Percentiles rank a stretch among this genome's conserved stretches.
Evolutionary conservation across 225 moss, liverwort and hornwort species (phyloP).

Genomic region (Thuidium tamariscinum): DNA sequence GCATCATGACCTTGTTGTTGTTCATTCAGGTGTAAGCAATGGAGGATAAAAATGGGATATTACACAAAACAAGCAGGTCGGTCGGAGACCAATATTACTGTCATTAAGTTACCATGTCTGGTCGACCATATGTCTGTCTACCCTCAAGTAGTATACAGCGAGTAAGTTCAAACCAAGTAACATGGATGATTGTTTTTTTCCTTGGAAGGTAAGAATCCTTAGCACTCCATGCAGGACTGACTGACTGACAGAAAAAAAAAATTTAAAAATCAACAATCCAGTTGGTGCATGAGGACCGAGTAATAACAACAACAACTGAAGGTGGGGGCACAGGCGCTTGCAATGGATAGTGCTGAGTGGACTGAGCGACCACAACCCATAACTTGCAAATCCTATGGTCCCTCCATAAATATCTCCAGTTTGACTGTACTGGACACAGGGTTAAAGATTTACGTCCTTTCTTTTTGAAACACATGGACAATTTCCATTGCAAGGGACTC

Average conservation of each 20-base stretch:
- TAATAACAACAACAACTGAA: neutral
- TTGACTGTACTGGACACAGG: neutral
- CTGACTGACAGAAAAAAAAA: neutral
- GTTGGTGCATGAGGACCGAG: neutral
- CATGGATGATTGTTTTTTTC: neutral
- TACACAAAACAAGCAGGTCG: neutral
- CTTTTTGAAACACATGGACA: too few relatives aligned
- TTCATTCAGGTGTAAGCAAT: neutral
- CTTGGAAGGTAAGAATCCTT: too few relatives aligned
- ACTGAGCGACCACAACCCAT: neutral
- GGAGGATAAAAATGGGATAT: neutral
- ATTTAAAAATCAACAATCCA: neutral
- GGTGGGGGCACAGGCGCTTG: rapidly evolving
- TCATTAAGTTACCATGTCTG: neutral
- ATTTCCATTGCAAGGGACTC: too few relatives aligned
- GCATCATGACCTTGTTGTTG: neutral
- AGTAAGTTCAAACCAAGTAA: too few relatives aligned
- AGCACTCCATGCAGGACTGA: neutral
- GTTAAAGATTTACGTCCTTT: rapidly evolving
- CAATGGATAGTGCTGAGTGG: neutral
- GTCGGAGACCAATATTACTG: neutral
- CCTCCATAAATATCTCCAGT: neutral
- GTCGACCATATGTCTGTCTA: neutral
- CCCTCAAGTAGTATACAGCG: neutral
- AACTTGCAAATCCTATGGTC: too few relatives aligned